Evolutionary conservation across 2,329 filamentous ascomycete species (phyloP).

Genomic region (Talaromyces sp.): DNA sequence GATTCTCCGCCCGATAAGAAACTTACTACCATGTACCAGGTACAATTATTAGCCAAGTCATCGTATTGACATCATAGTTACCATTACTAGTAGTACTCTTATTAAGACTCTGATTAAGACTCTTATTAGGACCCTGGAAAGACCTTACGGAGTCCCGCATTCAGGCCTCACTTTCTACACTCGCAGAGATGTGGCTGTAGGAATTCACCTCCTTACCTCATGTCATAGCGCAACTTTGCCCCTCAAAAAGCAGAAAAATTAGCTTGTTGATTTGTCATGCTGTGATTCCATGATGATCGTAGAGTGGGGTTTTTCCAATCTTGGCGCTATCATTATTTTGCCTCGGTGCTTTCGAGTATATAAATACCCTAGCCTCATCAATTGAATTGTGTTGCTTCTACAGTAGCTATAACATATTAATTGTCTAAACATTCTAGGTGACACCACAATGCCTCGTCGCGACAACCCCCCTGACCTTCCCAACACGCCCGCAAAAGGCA

Average conservation of each 20-base stretch:
- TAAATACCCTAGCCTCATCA: no score
- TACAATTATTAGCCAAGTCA: background rate
- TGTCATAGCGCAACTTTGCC: background rate
- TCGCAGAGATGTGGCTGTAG: background rate
- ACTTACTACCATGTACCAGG: no score
- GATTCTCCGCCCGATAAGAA: background rate
- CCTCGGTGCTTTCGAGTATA: background rate
- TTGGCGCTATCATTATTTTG: background rate
- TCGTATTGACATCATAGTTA: background rate
- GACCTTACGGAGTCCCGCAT: no score
- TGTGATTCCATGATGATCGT: background rate
- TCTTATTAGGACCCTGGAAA: background rate
- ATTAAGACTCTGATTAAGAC: background rate
- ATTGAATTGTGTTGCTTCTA: background rate
- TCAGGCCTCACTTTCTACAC: background rate
- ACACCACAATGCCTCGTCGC: slow-evolving; percentile 5
- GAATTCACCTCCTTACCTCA: background rate
- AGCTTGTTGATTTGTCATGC: slow-evolving; percentile 4
- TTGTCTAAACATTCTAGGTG: no score
- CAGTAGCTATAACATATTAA: no score
- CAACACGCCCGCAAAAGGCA: slow-evolving; percentile 38
- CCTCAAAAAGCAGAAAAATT: background rate
- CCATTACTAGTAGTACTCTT: background rate
- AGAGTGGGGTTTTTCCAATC: background rate
- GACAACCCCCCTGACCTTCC: slow-evolving; percentile 28